phyloP scores from a whole-genome alignment of 75 land plant genomes.

The Selaginella tamariscina region DNA sequence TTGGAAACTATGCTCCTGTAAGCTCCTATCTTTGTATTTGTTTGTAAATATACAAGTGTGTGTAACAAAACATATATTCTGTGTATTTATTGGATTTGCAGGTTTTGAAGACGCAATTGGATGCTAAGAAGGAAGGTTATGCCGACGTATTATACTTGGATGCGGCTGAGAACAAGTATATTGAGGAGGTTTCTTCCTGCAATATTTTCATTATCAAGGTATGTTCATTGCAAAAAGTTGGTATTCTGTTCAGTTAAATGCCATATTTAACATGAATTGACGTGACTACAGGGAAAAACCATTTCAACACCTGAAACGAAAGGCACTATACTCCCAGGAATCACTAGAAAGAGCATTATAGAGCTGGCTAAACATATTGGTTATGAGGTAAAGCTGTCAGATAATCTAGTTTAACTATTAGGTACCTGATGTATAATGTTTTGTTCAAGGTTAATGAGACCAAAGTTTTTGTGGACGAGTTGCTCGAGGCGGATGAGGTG shows the following conservation, averaged over 20 bases:
- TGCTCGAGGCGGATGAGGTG: conserved; percentile 49
- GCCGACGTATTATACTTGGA: conserved; percentile 82
- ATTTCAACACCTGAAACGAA: conserved; percentile 16
- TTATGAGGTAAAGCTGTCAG: conserved; percentile 16
- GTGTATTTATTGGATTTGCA: conserved; percentile 12
- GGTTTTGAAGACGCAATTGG: conserved; percentile 58
- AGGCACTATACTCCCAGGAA: conserved; percentile 18
- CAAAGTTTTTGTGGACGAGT: conserved; percentile 30
- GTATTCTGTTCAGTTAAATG: neutral
- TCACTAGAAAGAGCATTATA: conserved; percentile 15
- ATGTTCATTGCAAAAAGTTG: neutral
- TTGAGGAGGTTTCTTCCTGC: conserved; percentile 86
- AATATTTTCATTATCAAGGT: conserved; percentile 84
- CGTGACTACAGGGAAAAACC: conserved; percentile 6
- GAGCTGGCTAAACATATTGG: conserved; percentile 14
- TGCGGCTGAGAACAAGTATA: conserved; percentile 51
- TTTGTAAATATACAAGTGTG: too few species aligned
- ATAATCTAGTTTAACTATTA: too few species aligned
- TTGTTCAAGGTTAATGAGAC: conserved; percentile 41
- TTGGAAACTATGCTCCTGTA: conserved; percentile 51
- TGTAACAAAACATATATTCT: too few species aligned
- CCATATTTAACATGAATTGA: neutral
- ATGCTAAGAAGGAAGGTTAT: conserved; percentile 59
- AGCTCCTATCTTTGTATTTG: conserved; percentile 2
- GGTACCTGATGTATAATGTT: too few species aligned